Percentiles rank a stretch among this genome's conserved stretches.
phyloP scores from a whole-genome alignment of 1,284 basidiomycete genomes.

The Marasmius sp. region DNA sequence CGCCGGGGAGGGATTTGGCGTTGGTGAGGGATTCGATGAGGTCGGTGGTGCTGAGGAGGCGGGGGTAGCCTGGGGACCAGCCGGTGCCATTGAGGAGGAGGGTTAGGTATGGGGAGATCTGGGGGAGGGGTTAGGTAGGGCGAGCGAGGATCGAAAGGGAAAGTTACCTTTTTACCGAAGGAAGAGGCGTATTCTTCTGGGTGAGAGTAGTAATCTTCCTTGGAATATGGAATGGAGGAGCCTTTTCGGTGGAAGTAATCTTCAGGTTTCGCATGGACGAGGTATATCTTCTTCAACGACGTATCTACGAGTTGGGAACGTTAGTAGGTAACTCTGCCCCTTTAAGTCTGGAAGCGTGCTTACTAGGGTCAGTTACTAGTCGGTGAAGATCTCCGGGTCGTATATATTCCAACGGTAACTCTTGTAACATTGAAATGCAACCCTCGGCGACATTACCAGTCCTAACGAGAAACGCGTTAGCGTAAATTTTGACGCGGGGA shows the following conservation, averaged over 20 bases:
- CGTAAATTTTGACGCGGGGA: background rate
- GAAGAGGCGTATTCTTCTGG: slow-evolving; percentile 67
- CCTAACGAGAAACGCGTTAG: slow-evolving; percentile 32
- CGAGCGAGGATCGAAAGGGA: slow-evolving; percentile 4
- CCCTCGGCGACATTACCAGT: slow-evolving; percentile 82
- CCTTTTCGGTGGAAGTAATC: slow-evolving; percentile 63
- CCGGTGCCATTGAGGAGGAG: slow-evolving; percentile 85
- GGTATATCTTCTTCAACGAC: slow-evolving; percentile 57
- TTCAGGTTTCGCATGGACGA: slow-evolving; percentile 69
- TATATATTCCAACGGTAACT: slow-evolving; percentile 68
- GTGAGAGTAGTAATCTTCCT: slow-evolving; percentile 70
- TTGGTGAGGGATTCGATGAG: slow-evolving; percentile 52
- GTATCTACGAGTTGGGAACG: background rate
- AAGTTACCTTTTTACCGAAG: slow-evolving; percentile 66
- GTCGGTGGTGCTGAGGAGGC: slow-evolving; percentile 72
- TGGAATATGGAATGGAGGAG: slow-evolving; percentile 53
- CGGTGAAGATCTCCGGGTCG: slow-evolving; percentile 54
- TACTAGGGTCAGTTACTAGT: slow-evolving; percentile 54
- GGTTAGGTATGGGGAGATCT: slow-evolving; percentile 85
- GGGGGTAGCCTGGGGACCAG: slow-evolving; percentile 77
- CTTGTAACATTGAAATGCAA: slow-evolving; percentile 66
- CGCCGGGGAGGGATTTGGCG: slow-evolving; percentile 40
- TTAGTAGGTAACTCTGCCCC: background rate
- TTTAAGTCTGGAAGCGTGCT: slow-evolving; percentile 13
- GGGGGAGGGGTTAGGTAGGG: background rate